Conservation (phyloP, 495 filamentous ascomycete genomes). For the Durotheca rogersii region DNA sequence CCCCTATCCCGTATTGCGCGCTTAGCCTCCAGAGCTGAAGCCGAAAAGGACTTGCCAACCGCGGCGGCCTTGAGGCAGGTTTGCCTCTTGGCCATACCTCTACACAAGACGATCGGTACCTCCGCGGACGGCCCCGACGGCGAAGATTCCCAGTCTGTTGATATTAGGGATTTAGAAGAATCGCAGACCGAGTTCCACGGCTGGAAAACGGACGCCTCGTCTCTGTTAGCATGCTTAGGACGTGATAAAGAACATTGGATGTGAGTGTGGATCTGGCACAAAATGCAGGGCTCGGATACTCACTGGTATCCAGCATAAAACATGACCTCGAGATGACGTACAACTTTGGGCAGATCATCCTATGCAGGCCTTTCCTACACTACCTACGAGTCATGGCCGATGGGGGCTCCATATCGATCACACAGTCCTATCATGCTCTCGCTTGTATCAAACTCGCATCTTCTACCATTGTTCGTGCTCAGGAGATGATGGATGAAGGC, state of each 20-base stretch:
- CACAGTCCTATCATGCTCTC: constrained; percentile 2
- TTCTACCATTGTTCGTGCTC: constrained; percentile 2
- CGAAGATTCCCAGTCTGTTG: not conserved
- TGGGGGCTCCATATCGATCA: constrained; percentile 1
- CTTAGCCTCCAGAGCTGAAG: not conserved
- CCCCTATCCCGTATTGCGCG: not conserved
- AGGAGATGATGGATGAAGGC: constrained; percentile 5
- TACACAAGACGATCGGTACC: not conserved
- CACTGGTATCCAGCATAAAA: not conserved
- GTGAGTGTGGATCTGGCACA: not conserved
- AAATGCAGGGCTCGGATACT: not conserved
- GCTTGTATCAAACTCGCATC: constrained; percentile 7
- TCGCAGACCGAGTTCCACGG: constrained; percentile 1
- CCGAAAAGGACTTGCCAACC: not conserved
- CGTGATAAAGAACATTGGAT: not conserved
- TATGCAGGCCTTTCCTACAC: constrained; percentile 2
- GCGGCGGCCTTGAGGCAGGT: constrained; percentile 4
- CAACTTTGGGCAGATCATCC: constrained; percentile 9
- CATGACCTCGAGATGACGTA: constrained; percentile 8
- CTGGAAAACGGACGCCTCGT: constrained; percentile 3
- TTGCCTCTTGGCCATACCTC: constrained; percentile 8
- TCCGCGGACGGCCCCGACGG: not conserved
- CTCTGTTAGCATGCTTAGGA: not conserved
- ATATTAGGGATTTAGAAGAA: constrained; percentile 1
- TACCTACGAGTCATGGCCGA: constrained; percentile 7